Evolutionary conservation across 257 asterid genomes (phyloP).

Genomic region (Capsicum rhomboideum): DNA sequence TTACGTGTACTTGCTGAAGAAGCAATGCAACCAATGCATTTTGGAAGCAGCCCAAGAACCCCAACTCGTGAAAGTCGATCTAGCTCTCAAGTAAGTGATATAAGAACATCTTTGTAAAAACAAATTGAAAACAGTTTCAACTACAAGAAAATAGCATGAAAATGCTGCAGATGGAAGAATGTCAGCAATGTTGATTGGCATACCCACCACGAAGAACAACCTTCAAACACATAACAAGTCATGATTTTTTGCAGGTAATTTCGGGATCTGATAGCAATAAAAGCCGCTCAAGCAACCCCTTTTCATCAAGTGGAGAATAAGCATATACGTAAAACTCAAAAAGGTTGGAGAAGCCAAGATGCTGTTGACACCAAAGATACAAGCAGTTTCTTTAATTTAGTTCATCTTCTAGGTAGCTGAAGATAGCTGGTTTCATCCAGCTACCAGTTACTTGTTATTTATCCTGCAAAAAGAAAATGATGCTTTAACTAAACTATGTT

Average conservation of each 20-base stretch:
- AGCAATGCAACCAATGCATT: conserved; percentile 24
- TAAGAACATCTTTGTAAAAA: background rate
- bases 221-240: background rate
- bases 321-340: background rate
- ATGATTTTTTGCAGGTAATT: background rate
- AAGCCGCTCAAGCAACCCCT: conserved; percentile 5
- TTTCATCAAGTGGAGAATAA: conserved; percentile 2
- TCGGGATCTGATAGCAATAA: conserved; percentile 1
- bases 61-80: conserved; percentile 14
- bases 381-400: background rate
- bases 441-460: background rate
- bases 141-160: background rate
- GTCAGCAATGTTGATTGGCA: background rate
- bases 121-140: background rate
- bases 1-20: conserved; percentile 61
- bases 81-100: conserved; percentile 35
- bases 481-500: background rate
- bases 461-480: background rate
- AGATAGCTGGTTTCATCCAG: background rate
- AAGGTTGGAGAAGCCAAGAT: background rate
- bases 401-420: conserved; percentile 2
- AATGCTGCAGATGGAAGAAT: background rate
- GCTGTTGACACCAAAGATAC: background rate
- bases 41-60: conserved; percentile 9
- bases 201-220: background rate